Conservation (phyloP, 495 filamentous ascomycete genomes). For the Penicillium psychrofluorescens region DNA sequence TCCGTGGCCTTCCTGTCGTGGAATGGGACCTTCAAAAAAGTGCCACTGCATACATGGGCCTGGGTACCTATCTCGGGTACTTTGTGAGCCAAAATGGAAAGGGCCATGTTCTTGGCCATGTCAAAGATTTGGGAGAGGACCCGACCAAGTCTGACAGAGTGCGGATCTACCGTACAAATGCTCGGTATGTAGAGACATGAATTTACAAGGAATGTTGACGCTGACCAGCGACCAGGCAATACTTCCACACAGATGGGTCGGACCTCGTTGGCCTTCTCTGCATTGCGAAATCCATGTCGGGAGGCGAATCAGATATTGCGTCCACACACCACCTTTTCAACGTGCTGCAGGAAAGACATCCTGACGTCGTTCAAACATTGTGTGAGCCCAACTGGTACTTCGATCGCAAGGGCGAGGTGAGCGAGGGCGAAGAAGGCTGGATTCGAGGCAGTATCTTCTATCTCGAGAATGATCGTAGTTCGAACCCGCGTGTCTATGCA, state of each 20-base stretch:
- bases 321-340: conserved; percentile 74
- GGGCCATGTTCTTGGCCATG: conserved; percentile 79
- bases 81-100: conserved; percentile 73
- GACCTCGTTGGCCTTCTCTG: conserved; percentile 79
- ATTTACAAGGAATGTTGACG: neutral
- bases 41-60: conserved; percentile 76
- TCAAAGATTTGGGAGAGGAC: conserved; percentile 80
- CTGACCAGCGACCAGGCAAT: conserved; percentile 39
- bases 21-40: conserved; percentile 68
- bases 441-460: conserved; percentile 67
- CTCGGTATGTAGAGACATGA: conserved; percentile 41
- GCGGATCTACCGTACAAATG: conserved; percentile 79
- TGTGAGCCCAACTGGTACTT: conserved; percentile 77
- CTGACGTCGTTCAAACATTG: conserved; percentile 65
- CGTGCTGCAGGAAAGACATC: conserved; percentile 58
- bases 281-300: conserved; percentile 63
- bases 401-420: conserved; percentile 77
- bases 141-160: conserved; percentile 67
- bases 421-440: conserved; percentile 61
- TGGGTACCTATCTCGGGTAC: conserved; percentile 74
- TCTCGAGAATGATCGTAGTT: conserved; percentile 45
- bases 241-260: conserved; percentile 73
- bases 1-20: conserved; percentile 68
- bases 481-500: conserved; percentile 33
- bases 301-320: conserved; percentile 76